These are phyloP conservation scores for Coniochaeta pulveracea DNA, from an alignment of 2,329 filamentous ascomycete genomes.

Conservation along the genomic window DNA sequence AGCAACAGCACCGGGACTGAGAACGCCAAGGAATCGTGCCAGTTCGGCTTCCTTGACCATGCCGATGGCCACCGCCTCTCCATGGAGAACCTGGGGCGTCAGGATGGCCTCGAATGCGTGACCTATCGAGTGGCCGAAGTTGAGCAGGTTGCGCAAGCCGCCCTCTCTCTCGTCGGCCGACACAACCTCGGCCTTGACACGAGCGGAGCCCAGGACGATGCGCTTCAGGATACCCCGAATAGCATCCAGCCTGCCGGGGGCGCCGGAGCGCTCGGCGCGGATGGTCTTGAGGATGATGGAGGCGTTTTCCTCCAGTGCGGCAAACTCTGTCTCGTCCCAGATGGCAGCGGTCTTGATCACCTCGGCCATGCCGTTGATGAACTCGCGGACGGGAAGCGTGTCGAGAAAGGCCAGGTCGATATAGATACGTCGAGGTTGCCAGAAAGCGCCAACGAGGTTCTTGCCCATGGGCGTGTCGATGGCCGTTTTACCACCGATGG, in stretches of 20 bases:
- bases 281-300: conserved; percentile 63
- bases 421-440: conserved; percentile 90
- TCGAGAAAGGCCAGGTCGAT: conserved; percentile 89
- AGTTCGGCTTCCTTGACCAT: conserved; percentile 98
- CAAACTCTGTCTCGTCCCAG: conserved; percentile 83
- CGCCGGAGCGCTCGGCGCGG: conserved; percentile 44
- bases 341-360: conserved; percentile 97
- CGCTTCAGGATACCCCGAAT: conserved; percentile 63
- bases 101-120: conserved; percentile 94
- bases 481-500: conserved; percentile 95
- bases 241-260: conserved; percentile 41
- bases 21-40: conserved; percentile 74
- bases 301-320: conserved; percentile 72
- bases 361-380: conserved; percentile 98
- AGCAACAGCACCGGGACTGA: conserved; percentile 79
- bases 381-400: conserved; percentile 79
- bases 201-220: conserved; percentile 81
- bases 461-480: conserved; percentile 95
- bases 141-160: conserved; percentile 84
- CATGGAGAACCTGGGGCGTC: conserved; percentile 89
- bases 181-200: conserved; percentile 88
- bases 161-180: conserved; percentile 91
- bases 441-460: conserved; percentile 91
- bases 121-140: conserved; percentile 96
- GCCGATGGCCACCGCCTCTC: conserved; percentile 90